These are phyloP conservation scores for Ascochyta koolunga DNA, from an alignment of 2,329 filamentous ascomycete species.

Conservation along the genomic window DNA sequence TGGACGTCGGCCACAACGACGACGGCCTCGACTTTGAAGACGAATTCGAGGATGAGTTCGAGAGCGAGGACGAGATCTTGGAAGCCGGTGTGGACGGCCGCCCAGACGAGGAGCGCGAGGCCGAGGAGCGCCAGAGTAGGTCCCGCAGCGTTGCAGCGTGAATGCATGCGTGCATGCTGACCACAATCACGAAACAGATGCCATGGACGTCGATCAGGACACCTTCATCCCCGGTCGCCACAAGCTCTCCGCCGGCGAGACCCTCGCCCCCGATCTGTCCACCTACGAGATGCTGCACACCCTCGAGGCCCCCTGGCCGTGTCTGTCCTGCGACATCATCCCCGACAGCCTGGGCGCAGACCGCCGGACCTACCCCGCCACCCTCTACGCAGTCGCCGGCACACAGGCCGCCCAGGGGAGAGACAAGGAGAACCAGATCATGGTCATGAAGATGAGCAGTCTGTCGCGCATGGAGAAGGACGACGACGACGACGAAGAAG, in stretches of 20 bases:
- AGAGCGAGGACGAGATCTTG: conserved; percentile 89
- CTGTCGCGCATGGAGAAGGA: conserved; percentile 85
- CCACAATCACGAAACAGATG: conserved; percentile 54
- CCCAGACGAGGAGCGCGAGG: conserved; percentile 90
- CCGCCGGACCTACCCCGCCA: conserved; percentile 91
- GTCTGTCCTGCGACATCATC: conserved; percentile 92
- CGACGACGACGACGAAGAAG: conserved; percentile 72
- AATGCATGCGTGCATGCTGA: no score
- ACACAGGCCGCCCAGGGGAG: conserved; percentile 83
- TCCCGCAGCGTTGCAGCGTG: not conserved
- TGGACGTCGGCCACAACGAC: conserved; percentile 53
- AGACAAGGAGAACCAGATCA: conserved; percentile 86
- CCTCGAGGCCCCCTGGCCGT: conserved; percentile 94
- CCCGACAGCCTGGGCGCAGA: conserved; percentile 85
- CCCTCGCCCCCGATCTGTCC: conserved; percentile 86
- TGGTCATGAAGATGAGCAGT: conserved; percentile 96
- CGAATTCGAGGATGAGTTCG: conserved; percentile 90
- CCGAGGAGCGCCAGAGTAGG: conserved; percentile 77
- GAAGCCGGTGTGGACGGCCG: conserved; percentile 93
- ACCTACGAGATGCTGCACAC: conserved; percentile 98
- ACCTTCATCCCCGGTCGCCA: conserved; percentile 96
- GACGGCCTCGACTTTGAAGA: conserved; percentile 83
- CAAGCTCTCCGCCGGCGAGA: conserved; percentile 89
- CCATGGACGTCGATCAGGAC: conserved; percentile 92
- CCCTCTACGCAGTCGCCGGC: conserved; percentile 91